Evolutionary conservation across 495 filamentous ascomycete genomes (phyloP), one percentile per base, ranked within the genome.

Genomic region (Aspergillus diversus): DNA sequence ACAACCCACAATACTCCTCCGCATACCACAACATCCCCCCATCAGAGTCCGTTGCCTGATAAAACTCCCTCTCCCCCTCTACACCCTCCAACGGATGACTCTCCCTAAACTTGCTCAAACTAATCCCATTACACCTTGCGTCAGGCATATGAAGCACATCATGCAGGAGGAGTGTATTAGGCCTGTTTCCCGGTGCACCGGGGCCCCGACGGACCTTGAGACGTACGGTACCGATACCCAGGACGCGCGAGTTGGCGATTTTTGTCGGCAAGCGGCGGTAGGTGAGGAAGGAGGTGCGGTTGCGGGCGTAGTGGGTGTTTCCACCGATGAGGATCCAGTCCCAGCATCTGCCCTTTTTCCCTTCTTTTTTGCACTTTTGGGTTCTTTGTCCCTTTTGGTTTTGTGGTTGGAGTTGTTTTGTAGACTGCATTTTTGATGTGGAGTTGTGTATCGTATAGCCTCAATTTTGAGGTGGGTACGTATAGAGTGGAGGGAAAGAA

Each of bases 301-400:
- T 69, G 31, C 66, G 69, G 49, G 68, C 71, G 63, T 67, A 69
- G 68, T 73, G 71, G 1, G 49, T 52, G 64, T 64, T 69, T n/a
- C 69, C 66, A 32, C 21, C 15, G 0, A 61, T 52, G 31, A 71
- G n/a, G 47, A 71, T 63, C 71, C 71, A 73, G 59, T 69, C 64
- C 64, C 64, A 73, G 68, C 71, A 69, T 39, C 64, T 59, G 51
- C 5, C 21, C 2, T 27, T 27, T 27, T 27, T 27, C 21, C 21
- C 21, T 27, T 27, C 21, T 27, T 27, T 27, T 27, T 27, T 27
- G 21, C 21, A 27, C 21, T 27, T 27, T 27, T 27, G 21, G 21
- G 21, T 27, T 27, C 21, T 27, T 47, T 39, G n/a, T 7, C 6
- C 8, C 59, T 60, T 17, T 55, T 56, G 52, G 49, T 49, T 46